These are phyloP conservation scores for Aureobasidium leucospermi DNA, from an alignment of 2,329 filamentous ascomycete species.

Conservation along the genomic window DNA sequence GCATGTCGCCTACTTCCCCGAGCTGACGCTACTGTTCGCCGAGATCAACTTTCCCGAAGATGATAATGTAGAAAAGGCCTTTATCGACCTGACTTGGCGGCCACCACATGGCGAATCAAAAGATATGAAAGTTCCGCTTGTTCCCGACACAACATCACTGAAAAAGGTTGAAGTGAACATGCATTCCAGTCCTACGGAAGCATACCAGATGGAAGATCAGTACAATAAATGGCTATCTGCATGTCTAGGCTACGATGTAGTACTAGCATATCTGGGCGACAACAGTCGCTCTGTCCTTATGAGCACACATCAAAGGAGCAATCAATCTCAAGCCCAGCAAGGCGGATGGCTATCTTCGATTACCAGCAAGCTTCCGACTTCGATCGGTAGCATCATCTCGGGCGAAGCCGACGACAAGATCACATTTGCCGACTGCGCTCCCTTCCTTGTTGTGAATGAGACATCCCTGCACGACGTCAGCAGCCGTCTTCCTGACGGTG, in stretches of 20 bases:
- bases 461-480: conserved; percentile 63
- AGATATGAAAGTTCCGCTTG: conserved; percentile 32
- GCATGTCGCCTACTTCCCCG: conserved; percentile 32
- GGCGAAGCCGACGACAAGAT: conserved; percentile 33
- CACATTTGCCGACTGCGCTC: conserved; percentile 67
- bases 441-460: conserved; percentile 64
- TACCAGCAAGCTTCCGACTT: conserved; percentile 20
- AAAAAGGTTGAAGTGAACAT: conserved; percentile 34
- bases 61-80: conserved; percentile 24
- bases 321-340: not conserved
- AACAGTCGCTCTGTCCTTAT: conserved; percentile 34
- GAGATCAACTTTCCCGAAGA: conserved; percentile 27
- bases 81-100: conserved; percentile 33
- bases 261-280: conserved; percentile 37
- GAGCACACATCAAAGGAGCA: conserved; percentile 21
- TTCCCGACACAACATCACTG: conserved; percentile 30
- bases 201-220: conserved; percentile 35
- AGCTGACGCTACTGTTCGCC: conserved; percentile 36
- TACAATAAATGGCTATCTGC: conserved; percentile 38
- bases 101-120: conserved; percentile 26
- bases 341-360: conserved; percentile 28
- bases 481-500: conserved; percentile 27
- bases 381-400: conserved; percentile 10
- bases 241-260: conserved; percentile 37
- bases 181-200: conserved; percentile 35